Evolutionary conservation across 2,329 filamentous ascomycete species (phyloP).

Genomic region (Grosmannia penicillata): DNA sequence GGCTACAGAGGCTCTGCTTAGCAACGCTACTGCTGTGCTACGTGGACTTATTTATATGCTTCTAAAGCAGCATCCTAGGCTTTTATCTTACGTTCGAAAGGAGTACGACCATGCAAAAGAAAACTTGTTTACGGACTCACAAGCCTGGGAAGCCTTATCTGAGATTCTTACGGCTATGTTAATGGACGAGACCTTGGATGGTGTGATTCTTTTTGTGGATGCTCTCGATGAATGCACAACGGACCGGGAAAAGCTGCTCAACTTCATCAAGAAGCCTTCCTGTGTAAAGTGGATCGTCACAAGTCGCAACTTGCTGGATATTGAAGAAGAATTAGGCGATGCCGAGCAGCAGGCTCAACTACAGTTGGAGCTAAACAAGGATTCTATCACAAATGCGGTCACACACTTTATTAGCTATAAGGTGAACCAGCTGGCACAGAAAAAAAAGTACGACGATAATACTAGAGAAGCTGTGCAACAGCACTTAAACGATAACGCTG

Average conservation of each 20-base stretch:
- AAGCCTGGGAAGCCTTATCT: conserved; percentile 22
- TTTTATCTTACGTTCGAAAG: conserved; percentile 18
- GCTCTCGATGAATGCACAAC: conserved; percentile 30
- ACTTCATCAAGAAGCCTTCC: conserved; percentile 16
- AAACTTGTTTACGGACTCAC: conserved; percentile 20
- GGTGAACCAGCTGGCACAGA: background rate
- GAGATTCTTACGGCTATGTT: conserved; percentile 25
- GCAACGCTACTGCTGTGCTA: conserved; percentile 17
- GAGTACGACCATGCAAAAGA: conserved; percentile 17
- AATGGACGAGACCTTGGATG: conserved; percentile 16
- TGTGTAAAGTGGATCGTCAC: conserved; percentile 27
- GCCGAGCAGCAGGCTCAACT: conserved; percentile 6
- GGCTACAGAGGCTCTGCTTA: conserved; percentile 14
- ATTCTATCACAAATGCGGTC: background rate
- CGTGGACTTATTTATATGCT: conserved; percentile 18
- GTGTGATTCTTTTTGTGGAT: conserved; percentile 20
- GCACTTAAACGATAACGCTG: conserved; percentile 17
- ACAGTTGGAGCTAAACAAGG: background rate
- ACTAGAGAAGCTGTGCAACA: conserved; percentile 9
- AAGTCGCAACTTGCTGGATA: conserved; percentile 24
- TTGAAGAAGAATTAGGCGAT: conserved; percentile 17
- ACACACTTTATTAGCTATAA: background rate
- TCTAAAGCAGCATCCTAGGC: conserved; percentile 14
- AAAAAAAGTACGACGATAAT: conserved; percentile 1
- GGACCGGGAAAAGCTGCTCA: conserved; percentile 16